These are phyloP conservation scores for Termitomyces sp. DNA, from an alignment of 768 basidiomycete species.

Conservation along the genomic window DNA sequence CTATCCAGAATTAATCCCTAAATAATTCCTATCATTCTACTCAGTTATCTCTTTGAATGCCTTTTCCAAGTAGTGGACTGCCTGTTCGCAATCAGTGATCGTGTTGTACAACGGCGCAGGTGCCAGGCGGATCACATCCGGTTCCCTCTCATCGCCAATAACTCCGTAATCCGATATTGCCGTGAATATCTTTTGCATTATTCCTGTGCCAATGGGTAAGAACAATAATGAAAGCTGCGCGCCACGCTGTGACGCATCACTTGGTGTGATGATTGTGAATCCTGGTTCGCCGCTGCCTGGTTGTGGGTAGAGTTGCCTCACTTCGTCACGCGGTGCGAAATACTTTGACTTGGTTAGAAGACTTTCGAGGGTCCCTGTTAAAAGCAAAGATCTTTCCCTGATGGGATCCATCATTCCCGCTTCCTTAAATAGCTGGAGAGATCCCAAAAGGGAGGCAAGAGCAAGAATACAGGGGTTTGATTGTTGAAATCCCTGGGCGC, in stretches of 20 bases:
- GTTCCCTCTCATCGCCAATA: slow-evolving; percentile 87
- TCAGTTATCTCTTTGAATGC: slow-evolving; percentile 31
- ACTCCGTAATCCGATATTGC: slow-evolving; percentile 66
- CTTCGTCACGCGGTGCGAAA: slow-evolving; percentile 46
- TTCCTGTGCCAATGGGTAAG: slow-evolving; percentile 49
- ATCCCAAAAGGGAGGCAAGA: slow-evolving; percentile 76
- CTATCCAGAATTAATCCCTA: slow-evolving; percentile 16
- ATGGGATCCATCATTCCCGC: slow-evolving; percentile 71
- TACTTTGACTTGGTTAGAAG: slow-evolving; percentile 57
- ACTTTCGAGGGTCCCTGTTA: slow-evolving; percentile 70
- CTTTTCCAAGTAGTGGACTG: slow-evolving; percentile 59
- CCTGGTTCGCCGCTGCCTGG: slow-evolving; percentile 28
- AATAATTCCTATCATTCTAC: not conserved
- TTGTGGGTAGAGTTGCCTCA: slow-evolving; percentile 23
- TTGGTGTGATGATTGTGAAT: slow-evolving; percentile 94
- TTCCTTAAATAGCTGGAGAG: slow-evolving; percentile 73
- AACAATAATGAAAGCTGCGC: slow-evolving; percentile 87
- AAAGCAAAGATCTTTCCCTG: slow-evolving; percentile 59
- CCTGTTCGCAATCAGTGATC: slow-evolving; percentile 68
- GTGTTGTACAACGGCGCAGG: slow-evolving; percentile 88
- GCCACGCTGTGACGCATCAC: slow-evolving; percentile 60
- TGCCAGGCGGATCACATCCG: slow-evolving; percentile 87
- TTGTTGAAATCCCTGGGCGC: slow-evolving; percentile 94
- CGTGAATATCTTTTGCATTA: slow-evolving; percentile 70
- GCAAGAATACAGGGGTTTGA: slow-evolving; percentile 89